A percentile compares a stretch with the other conserved stretches of the same genome.
phyloP scores from a whole-genome alignment of 169 alveolate species.

The Plasmodium falciparum region DNA sequence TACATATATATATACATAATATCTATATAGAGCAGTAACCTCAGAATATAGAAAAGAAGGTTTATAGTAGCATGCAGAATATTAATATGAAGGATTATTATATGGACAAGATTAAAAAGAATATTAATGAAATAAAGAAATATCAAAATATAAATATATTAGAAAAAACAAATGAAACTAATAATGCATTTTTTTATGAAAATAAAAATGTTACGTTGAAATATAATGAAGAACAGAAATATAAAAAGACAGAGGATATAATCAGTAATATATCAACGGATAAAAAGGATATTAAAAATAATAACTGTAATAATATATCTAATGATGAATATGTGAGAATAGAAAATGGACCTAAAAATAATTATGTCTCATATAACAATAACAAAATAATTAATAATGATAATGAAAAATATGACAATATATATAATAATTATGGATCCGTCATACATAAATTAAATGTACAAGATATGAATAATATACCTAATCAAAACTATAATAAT shows the following conservation, averaged over 20 bases:
- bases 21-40: too few species aligned
- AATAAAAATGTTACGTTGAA: constrained; percentile 22
- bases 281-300: neutral
- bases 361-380: neutral
- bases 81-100: constrained; percentile 43
- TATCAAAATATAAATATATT: constrained; percentile 22
- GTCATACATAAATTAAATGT: too few species aligned
- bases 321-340: constrained; percentile 4
- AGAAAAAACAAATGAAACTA: constrained; percentile 9
- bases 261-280: neutral
- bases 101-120: constrained; percentile 53
- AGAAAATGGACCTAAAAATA: neutral
- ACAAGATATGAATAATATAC: too few species aligned
- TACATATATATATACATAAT: neutral
- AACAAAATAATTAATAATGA: constrained; percentile 5
- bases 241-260: neutral
- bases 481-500: too few species aligned
- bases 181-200: neutral
- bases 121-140: constrained; percentile 53
- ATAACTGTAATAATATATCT: neutral
- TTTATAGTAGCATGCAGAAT: constrained; percentile 7
- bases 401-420: constrained; percentile 7
- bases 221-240: neutral
- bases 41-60: too few species aligned
- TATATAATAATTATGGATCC: constrained; percentile 4